Percentiles rank a stretch among this genome's conserved stretches.
phyloP scores from a whole-genome alignment of 1,284 basidiomycete species.

The Tilletia caries region DNA sequence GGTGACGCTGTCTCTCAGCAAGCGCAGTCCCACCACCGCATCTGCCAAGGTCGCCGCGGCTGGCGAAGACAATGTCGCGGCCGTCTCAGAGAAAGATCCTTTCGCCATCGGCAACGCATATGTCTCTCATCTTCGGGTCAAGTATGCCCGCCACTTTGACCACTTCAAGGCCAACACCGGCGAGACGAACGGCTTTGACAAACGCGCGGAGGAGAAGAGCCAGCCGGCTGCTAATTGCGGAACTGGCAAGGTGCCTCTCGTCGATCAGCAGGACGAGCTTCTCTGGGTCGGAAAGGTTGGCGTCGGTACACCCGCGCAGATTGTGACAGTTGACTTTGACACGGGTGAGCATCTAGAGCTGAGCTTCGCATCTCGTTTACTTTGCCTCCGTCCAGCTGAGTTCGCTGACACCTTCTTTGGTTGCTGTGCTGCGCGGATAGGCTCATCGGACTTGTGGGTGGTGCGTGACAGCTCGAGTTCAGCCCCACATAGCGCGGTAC shows the following conservation, averaged over 20 bases:
- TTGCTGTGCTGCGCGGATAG: not conserved
- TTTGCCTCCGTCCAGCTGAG: not conserved
- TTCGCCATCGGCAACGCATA: not conserved
- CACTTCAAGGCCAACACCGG: constrained; percentile 14
- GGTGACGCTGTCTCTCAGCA: constrained; percentile 3
- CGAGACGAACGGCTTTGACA: constrained; percentile 11
- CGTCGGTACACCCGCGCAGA: constrained; percentile 15
- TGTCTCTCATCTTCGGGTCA: constrained; percentile 1
- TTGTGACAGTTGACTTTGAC: constrained; percentile 12
- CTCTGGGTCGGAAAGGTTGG: constrained; percentile 14
- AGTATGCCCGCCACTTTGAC: constrained; percentile 14
- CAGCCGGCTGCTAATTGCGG: not conserved
- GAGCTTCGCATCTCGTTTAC: not conserved
- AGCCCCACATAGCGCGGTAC: not conserved
- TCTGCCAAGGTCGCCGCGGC: constrained; percentile 8
- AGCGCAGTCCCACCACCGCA: not conserved
- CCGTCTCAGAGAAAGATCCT: not conserved
- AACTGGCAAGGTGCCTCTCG: constrained; percentile 3
- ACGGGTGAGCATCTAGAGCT: not conserved
- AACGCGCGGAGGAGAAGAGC: not conserved
- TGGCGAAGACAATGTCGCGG: not conserved
- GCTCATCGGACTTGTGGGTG: constrained; percentile 1
- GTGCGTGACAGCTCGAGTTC: not conserved
- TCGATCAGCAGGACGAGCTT: constrained; percentile 13
- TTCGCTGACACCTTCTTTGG: too few species aligned